These are phyloP conservation scores for Phytopythium ostracodes DNA, from an alignment of 352 stramenopile species.

Conservation along the genomic window DNA sequence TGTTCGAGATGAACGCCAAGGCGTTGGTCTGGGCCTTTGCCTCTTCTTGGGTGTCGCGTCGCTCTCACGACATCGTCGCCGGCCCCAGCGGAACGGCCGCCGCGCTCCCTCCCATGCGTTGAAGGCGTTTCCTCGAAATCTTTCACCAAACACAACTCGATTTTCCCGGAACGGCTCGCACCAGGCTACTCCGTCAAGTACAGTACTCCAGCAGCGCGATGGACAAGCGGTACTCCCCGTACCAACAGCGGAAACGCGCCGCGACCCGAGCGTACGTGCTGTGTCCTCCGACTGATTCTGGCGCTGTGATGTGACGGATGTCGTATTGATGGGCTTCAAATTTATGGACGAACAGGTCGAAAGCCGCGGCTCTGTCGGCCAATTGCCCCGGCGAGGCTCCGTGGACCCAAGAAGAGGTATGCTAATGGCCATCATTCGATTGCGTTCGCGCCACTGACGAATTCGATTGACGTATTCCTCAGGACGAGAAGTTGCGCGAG, in stretches of 20 bases:
- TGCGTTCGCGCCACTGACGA: background rate
- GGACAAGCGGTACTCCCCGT: slow-evolving; percentile 22
- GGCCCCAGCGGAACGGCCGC: background rate
- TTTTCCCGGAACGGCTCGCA: slow-evolving; percentile 2
- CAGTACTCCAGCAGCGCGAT: slow-evolving; percentile 5
- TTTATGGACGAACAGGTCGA: slow-evolving; percentile 10
- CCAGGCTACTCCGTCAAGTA: background rate
- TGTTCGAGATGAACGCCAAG: no score
- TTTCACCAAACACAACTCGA: background rate
- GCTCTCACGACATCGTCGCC: no score
- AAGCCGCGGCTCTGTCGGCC: slow-evolving; percentile 1
- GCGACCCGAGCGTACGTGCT: slow-evolving; percentile 22
- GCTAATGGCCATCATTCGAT: background rate
- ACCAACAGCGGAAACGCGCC: slow-evolving; percentile 21
- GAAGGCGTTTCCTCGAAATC: background rate
- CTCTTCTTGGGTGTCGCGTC: background rate
- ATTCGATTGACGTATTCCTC: background rate
- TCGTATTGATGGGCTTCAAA: no score
- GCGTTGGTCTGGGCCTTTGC: no score
- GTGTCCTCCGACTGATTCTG: no score
- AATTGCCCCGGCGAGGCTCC: slow-evolving; percentile 6
- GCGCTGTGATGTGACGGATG: no score
- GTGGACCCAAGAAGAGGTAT: slow-evolving; percentile 49
- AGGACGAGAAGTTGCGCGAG: slow-evolving; percentile 68
- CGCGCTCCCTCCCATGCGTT: no score